These are phyloP conservation scores for Aspergillus brasiliensis DNA, from an alignment of 2,329 filamentous ascomycete species.

Conservation along the genomic window DNA sequence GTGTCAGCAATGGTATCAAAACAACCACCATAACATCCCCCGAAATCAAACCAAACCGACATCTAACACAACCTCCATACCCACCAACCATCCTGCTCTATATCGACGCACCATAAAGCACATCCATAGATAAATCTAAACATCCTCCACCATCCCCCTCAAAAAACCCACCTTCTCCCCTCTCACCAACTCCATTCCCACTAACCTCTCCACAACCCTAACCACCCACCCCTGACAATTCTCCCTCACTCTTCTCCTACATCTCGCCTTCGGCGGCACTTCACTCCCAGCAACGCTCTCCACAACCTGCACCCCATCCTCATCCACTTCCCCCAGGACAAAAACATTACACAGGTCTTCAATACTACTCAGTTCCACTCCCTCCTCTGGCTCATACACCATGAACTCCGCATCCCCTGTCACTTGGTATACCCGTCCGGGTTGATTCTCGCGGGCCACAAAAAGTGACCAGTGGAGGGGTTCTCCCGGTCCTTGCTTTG, in stretches of 20 bases:
- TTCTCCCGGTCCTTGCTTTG: conserved; percentile 23
- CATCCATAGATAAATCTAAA: not conserved
- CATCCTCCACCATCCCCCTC: conserved; percentile 21
- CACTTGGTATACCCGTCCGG: conserved; percentile 28
- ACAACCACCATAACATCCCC: too few species aligned
- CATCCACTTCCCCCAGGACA: conserved; percentile 19
- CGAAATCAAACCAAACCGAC: too few species aligned
- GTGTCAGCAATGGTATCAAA: too few species aligned
- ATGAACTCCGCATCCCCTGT: conserved; percentile 30
- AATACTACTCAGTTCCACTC: conserved; percentile 13
- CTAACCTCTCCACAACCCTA: conserved; percentile 26
- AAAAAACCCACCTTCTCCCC: conserved; percentile 22
- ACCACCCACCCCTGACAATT: conserved; percentile 30
- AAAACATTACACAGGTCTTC: conserved; percentile 19
- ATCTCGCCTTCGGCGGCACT: conserved; percentile 20
- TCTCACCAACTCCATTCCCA: conserved; percentile 23
- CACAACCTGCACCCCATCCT: conserved; percentile 17
- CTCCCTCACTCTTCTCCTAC: conserved; percentile 22
- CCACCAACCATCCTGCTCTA: accelerated
- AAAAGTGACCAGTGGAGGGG: conserved; percentile 28
- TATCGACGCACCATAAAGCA: not conserved
- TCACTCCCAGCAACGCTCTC: conserved; percentile 22
- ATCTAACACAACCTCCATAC: too few species aligned
- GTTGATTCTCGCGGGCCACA: conserved; percentile 27
- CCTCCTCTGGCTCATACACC: conserved; percentile 19